Base-by-base conservation (phyloP, 805 yeast species). In the Barnettozyma californica region DNA sequence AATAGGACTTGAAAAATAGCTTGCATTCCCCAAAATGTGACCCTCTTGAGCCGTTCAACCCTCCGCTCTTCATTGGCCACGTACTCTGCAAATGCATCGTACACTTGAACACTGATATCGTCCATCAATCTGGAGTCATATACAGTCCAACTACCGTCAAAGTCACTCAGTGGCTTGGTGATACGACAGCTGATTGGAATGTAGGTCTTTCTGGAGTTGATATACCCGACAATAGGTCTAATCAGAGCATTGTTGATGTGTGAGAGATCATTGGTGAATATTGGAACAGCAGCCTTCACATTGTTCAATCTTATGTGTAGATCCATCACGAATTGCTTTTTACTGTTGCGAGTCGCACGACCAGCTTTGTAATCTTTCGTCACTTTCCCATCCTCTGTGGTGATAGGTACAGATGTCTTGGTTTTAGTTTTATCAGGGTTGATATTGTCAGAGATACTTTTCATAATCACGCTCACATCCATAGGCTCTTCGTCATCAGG, bases 71-170 rank as follows among this genome's bases (percentile, higher is more conserved):
- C 97, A 64, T 94, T 95, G 10, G 84, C 84, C 19, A 89, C 96
- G 59, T 91, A 91, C 40, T 83, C 77, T 2, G 84, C 96, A 67
- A 94, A 89, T 16, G 94, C 90, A 55, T 89, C 90, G 66, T 92
- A 92, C 5, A 92, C 94, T 56, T 88, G 95, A 27, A 83, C 83
- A 26, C 94, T 84, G 44, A 94, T 74, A 61, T 92, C 97, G 61
- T 87, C 94, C 96, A 92, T 89, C 51, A 94, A 71, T 45, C 84
- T 72, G 25, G 94, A 84, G 63, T 94, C 99, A 65, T 90, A 94
- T 3, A 89, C 74, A 1, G 99, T 92, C 99, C 99, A 94, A 8
- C 96, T 80, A 0, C 99, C 99, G 58, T 87, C 90, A 64, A 94
- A 94, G 61, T 94, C 99, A 25, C 74, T 70, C 20, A 90, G 67